Percentiles rank a stretch among this genome's conserved stretches.
Conservation (phyloP, 208 protist genomes). For the Leishmania tarentolae region DNA sequence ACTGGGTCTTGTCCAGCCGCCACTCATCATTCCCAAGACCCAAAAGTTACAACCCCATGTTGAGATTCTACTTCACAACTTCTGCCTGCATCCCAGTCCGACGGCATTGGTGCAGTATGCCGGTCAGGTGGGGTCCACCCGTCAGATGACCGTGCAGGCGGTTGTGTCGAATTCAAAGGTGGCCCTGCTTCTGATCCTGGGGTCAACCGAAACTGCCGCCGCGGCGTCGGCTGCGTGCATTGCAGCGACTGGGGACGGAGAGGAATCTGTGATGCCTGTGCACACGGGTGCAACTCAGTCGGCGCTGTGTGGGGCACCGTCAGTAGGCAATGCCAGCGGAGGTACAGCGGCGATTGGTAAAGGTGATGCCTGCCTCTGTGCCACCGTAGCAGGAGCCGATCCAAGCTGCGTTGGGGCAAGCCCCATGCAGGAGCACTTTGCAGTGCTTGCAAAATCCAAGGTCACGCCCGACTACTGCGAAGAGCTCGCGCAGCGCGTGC, state of each 20-base stretch:
- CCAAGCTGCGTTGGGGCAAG: background rate
- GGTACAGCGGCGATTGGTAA: background rate
- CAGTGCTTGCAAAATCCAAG: constrained; percentile 51
- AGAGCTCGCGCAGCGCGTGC: constrained; percentile 42
- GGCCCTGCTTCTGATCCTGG: constrained; percentile 39
- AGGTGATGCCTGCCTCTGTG: background rate
- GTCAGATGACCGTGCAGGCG: constrained; percentile 38
- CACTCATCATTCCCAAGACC: constrained; percentile 24
- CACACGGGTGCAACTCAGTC: background rate
- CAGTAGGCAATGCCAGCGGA: background rate
- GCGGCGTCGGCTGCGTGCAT: background rate
- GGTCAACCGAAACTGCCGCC: constrained; percentile 19
- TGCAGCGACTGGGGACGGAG: background rate
- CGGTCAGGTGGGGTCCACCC: constrained; percentile 26
- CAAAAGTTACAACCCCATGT: constrained; percentile 5
- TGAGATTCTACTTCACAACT: constrained; percentile 55
- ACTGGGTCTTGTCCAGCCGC: constrained; percentile 21
- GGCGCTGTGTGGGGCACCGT: background rate
- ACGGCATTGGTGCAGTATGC: constrained; percentile 54
- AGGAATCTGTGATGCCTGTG: background rate
- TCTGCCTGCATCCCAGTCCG: constrained; percentile 48
- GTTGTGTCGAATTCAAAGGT: constrained; percentile 67
- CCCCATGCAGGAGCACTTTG: constrained; percentile 28
- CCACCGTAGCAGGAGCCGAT: background rate
- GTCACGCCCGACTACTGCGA: constrained; percentile 47